Conservation (phyloP, 1,139 yeast species). For the Yamadazyma dendronema region DNA sequence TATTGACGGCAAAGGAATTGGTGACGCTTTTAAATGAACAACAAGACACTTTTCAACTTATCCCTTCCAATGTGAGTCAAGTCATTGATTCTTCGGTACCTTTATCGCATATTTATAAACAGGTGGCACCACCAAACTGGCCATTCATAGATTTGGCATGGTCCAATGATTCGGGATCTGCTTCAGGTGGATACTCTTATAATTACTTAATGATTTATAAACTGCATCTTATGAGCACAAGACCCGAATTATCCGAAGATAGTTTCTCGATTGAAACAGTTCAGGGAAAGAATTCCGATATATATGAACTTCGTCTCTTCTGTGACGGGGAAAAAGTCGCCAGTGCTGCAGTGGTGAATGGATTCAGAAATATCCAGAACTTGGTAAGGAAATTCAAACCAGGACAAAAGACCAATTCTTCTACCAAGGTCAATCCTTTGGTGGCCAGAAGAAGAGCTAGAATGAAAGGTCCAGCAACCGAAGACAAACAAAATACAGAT, state of each 20-base stretch:
- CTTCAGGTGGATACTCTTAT: slow-evolving; percentile 86
- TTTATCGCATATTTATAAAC: slow-evolving; percentile 25
- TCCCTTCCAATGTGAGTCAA: slow-evolving; percentile 16
- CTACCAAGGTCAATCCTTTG: slow-evolving; percentile 26
- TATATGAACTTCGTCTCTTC: slow-evolving; percentile 61
- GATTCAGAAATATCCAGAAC: slow-evolving; percentile 92
- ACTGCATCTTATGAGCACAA: slow-evolving; percentile 23
- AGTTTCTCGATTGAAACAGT: slow-evolving; percentile 26
- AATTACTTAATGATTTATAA: slow-evolving; percentile 50
- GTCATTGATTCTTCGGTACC: slow-evolving; percentile 14
- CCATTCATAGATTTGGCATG: slow-evolving; percentile 58
- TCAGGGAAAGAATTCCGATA: slow-evolving; percentile 74
- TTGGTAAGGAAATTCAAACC: slow-evolving; percentile 79
- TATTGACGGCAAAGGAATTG: slow-evolving; percentile 85
- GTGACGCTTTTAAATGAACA: slow-evolving; percentile 61
- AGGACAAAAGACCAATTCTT: slow-evolving; percentile 8
- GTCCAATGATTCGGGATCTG: slow-evolving; percentile 74
- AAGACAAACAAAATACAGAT: slow-evolving; percentile 26
- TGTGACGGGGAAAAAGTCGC: slow-evolving; percentile 44
- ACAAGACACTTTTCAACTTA: slow-evolving; percentile 22
- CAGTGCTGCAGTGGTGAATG: slow-evolving; percentile 78
- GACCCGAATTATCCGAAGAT: slow-evolving; percentile 19
- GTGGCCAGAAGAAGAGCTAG: slow-evolving; percentile 45
- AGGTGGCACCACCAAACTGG: slow-evolving; percentile 56
- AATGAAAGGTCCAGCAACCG: slow-evolving; percentile 18